Conservation (phyloP, 352 stramenopile species). For the Phytopythium helicoides region DNA sequence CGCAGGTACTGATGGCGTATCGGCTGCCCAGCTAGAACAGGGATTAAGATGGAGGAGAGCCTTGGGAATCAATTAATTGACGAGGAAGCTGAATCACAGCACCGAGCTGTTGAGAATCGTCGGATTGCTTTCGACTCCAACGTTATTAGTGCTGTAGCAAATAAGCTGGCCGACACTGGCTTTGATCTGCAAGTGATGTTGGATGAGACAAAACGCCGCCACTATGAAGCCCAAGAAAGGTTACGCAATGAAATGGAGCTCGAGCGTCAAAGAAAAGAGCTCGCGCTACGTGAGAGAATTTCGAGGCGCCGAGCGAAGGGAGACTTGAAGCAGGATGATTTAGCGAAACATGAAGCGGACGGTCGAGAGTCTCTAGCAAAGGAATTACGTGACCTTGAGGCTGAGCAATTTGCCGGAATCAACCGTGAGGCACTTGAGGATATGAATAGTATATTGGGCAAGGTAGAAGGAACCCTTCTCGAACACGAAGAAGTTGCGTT, state of each 20-base stretch:
- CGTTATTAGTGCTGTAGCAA: constrained; percentile 11
- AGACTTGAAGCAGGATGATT: not conserved
- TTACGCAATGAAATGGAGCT: constrained; percentile 16
- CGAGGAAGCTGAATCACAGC: constrained; percentile 9
- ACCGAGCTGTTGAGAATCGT: constrained; percentile 11
- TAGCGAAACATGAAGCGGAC: constrained; percentile 3
- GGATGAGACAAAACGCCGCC: constrained; percentile 10
- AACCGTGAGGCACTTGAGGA: too few species aligned
- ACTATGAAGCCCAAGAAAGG: constrained; percentile 13
- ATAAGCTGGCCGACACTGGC: constrained; percentile 7
- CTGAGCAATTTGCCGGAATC: too few species aligned
- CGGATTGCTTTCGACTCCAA: constrained; percentile 11
- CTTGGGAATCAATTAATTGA: constrained; percentile 13
- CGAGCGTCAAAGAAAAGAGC: constrained; percentile 29
- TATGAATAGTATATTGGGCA: not conserved
- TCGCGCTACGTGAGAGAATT: constrained; percentile 23
- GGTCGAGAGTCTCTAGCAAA: constrained; percentile 1
- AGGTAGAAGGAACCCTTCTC: not conserved
- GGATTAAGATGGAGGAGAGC: constrained; percentile 20
- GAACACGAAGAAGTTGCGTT: not conserved
- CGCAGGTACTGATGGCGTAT: constrained; percentile 4
- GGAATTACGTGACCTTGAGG: constrained; percentile 4
- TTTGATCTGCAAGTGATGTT: constrained; percentile 21
- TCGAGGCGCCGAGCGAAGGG: constrained; percentile 15
- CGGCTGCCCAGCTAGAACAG: not conserved